These are phyloP conservation scores for Leucocoprinus birnbaumii DNA, from an alignment of 768 basidiomycete genomes.

Conservation along the genomic window DNA sequence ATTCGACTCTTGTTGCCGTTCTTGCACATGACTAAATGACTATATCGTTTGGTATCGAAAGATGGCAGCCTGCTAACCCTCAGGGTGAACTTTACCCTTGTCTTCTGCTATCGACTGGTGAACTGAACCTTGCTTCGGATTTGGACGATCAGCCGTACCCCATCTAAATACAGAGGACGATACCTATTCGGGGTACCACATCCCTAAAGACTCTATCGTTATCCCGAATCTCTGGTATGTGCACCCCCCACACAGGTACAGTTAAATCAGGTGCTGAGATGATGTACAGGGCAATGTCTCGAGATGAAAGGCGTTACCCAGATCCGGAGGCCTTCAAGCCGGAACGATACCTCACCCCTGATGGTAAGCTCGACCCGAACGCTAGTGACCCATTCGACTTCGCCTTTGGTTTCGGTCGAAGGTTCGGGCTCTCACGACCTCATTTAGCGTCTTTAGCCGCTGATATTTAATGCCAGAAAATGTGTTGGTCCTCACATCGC, in stretches of 20 bases:
- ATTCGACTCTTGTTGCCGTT: not conserved
- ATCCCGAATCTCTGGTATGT: conserved; percentile 33
- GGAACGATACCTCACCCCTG: conserved; percentile 28
- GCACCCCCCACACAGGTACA: not conserved
- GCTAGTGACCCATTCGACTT: conserved; percentile 16
- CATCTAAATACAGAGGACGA: conserved; percentile 28
- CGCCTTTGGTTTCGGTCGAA: conserved; percentile 28
- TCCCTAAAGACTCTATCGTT: conserved; percentile 28
- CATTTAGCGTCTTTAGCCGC: not conserved
- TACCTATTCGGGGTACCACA: conserved; percentile 26
- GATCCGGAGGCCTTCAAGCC: conserved; percentile 34
- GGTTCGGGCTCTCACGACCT: conserved; percentile 7
- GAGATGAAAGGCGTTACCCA: conserved; percentile 32
- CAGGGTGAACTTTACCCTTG: conserved; percentile 19
- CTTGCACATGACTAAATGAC: not conserved
- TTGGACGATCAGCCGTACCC: conserved; percentile 19
- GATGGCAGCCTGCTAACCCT: conserved; percentile 29
- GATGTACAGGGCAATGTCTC: conserved; percentile 33
- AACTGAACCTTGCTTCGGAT: not conserved
- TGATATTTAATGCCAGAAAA: conserved; percentile 13
- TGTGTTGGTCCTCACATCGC: conserved; percentile 31
- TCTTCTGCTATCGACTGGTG: not conserved
- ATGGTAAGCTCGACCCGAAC: conserved; percentile 15
- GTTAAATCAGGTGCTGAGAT: not conserved
- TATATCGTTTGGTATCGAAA: conserved; percentile 4